These are phyloP conservation scores for Pterulicium gracile DNA, from an alignment of 1,284 basidiomycete genomes.

Conservation along the genomic window DNA sequence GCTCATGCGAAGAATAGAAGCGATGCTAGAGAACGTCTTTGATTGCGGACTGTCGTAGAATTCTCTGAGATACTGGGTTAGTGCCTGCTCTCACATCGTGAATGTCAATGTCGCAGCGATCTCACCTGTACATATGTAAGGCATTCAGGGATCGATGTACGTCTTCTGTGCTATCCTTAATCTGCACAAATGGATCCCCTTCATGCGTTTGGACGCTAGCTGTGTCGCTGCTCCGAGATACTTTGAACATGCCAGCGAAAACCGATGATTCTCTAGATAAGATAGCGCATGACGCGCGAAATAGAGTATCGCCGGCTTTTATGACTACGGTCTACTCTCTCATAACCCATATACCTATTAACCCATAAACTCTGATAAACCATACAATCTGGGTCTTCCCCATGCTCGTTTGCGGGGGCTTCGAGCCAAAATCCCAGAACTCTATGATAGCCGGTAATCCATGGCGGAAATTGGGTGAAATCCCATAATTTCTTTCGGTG, in stretches of 20 bases:
- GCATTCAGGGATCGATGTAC: not conserved
- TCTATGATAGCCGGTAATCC: conserved; percentile 11
- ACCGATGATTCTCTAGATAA: not conserved
- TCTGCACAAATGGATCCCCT: not conserved
- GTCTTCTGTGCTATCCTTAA: not conserved
- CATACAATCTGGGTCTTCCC: conserved; percentile 7
- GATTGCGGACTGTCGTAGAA: not conserved
- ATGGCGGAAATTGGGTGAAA: conserved; percentile 6
- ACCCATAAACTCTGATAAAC: conserved; percentile 6
- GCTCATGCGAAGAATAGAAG: not conserved
- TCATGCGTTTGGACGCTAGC: not conserved
- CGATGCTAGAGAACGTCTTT: not conserved
- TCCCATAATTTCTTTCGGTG: not conserved
- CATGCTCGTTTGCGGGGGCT: not conserved
- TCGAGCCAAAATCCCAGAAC: conserved; percentile 11
- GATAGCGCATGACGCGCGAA: not conserved
- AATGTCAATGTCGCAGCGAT: not conserved
- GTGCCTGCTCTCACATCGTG: not conserved
- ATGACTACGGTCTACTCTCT: conserved; percentile 7
- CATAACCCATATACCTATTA: conserved; percentile 10
- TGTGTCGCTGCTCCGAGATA: not conserved
- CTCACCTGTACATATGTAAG: not conserved
- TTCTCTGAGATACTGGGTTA: not conserved
- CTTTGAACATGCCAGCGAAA: not conserved
- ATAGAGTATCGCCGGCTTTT: not conserved